phyloP scores from a whole-genome alignment of 2,329 filamentous ascomycete species.

The Microdochium bolleyi region DNA sequence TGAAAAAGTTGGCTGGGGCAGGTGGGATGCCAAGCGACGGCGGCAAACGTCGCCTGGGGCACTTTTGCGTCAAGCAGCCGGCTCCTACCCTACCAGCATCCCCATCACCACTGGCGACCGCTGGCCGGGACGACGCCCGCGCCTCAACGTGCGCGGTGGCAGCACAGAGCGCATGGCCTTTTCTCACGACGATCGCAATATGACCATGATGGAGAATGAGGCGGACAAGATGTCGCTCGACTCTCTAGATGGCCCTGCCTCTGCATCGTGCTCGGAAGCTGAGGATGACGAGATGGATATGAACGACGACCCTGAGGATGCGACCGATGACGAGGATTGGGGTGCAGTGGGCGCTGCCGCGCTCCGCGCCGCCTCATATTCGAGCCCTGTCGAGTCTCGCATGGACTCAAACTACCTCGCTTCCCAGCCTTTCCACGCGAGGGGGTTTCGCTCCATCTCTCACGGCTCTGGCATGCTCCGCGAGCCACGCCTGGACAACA shows the following conservation, averaged over 20 bases:
- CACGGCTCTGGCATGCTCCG: slow-evolving; percentile 43
- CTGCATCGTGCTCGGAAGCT: slow-evolving; percentile 70
- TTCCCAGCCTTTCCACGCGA: slow-evolving; percentile 39
- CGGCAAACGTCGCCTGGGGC: slow-evolving; percentile 47
- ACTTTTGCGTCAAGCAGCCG: slow-evolving; percentile 29
- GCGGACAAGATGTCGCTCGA: slow-evolving; percentile 93
- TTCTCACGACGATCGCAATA: slow-evolving; percentile 60
- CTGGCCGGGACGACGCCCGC: slow-evolving; percentile 36
- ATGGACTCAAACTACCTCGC: slow-evolving; percentile 39
- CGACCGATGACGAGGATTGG: slow-evolving; percentile 96
- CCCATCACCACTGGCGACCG: slow-evolving; percentile 42
- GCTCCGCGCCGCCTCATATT: slow-evolving; percentile 61
- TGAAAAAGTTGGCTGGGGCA: slow-evolving; percentile 94
- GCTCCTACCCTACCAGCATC: slow-evolving; percentile 41
- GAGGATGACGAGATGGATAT: slow-evolving; percentile 54
- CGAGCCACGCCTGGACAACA: slow-evolving; percentile 39
- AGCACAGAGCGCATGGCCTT: slow-evolving; percentile 68
- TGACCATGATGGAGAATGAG: slow-evolving; percentile 71
- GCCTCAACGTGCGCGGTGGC: slow-evolving; percentile 41
- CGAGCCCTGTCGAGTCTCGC: slow-evolving; percentile 46
- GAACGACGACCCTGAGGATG: slow-evolving; percentile 72
- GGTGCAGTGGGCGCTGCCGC: slow-evolving; percentile 80
- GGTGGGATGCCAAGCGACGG: slow-evolving; percentile 79
- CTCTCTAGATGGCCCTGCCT: slow-evolving; percentile 55
- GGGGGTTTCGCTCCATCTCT: slow-evolving; percentile 39